A percentile compares a stretch with the other conserved stretches of the same genome.
Conservation (phyloP, 108 stramenopile genomes). For the Skeletonema potamos region DNA sequence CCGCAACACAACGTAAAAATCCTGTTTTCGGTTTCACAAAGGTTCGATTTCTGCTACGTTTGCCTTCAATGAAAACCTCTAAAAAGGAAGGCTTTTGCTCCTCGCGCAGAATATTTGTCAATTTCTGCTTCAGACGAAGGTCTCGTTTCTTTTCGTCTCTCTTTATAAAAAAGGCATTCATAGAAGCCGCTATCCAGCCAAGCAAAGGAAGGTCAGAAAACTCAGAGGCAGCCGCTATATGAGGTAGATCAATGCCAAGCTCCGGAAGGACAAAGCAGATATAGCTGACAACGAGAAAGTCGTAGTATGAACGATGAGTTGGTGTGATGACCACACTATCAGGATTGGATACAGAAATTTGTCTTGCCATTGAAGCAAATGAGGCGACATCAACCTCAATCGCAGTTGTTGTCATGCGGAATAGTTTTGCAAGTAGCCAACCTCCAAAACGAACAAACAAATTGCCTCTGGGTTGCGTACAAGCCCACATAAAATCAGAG, state of each 20-base stretch:
- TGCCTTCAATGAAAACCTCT: conserved; percentile 88
- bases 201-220: conserved; percentile 72
- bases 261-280: conserved; percentile 82
- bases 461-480: conserved; percentile 73
- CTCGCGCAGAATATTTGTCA: conserved; percentile 16
- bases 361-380: conserved; percentile 40
- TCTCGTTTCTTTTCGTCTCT: conserved; percentile 57
- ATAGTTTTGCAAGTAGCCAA: conserved; percentile 59
- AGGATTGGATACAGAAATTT: conserved; percentile 6
- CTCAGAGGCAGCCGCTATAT: conserved; percentile 78
- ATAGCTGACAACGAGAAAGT: conserved; percentile 84
- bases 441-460: conserved; percentile 60
- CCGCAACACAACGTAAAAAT: conserved; percentile 61
- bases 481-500: conserved; percentile 74
- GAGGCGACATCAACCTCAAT: conserved; percentile 75
- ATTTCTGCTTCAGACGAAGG: conserved; percentile 29
- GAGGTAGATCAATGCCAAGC: conserved; percentile 71
- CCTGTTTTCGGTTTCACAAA: conserved; percentile 83
- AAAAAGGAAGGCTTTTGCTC: conserved; percentile 34
- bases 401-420: conserved; percentile 47
- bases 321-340: conserved; percentile 72
- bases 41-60: conserved; percentile 75
- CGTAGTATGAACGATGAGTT: conserved; percentile 86
- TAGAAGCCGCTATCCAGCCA: conserved; percentile 58
- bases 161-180: conserved; percentile 72